Evolutionary conservation across 2,329 filamentous ascomycete species (phyloP).

Genomic region (Geoglossum cookeanum): DNA sequence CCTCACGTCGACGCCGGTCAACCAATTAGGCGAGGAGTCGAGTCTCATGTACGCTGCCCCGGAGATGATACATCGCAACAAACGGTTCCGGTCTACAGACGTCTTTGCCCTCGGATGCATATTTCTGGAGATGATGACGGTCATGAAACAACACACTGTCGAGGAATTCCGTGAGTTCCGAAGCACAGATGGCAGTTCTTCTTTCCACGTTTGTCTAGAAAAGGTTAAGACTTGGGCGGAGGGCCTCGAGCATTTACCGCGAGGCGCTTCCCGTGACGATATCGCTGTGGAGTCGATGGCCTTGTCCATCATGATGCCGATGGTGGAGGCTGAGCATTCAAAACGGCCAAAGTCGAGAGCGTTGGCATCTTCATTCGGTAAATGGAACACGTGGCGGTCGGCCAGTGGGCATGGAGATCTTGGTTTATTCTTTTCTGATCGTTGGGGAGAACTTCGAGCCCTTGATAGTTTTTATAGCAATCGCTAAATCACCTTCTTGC

Average conservation of each 20-base stretch:
- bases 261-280: neutral
- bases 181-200: neutral
- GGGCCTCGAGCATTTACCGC: neutral
- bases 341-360: neutral
- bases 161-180: constrained; percentile 1
- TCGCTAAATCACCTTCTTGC: neutral
- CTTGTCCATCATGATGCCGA: neutral
- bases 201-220: neutral
- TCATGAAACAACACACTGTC: neutral
- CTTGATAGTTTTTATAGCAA: constrained; percentile 1
- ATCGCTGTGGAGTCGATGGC: constrained; percentile 1
- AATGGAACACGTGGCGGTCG: constrained; percentile 1
- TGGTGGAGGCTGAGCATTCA: neutral
- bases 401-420: neutral
- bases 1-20: neutral
- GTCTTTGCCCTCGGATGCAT: constrained; percentile 1
- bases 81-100: constrained; percentile 1
- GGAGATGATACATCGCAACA: neutral
- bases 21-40: neutral
- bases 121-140: constrained; percentile 2
- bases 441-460: neutral
- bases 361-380: neutral
- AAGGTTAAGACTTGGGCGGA: constrained; percentile 1
- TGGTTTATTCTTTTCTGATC: neutral
- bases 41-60: neutral